Evolutionary conservation across 371 early-diverging fungal species (phyloP), one percentile per base, ranked within the genome.

Genomic region (Mortierella sp.): DNA sequence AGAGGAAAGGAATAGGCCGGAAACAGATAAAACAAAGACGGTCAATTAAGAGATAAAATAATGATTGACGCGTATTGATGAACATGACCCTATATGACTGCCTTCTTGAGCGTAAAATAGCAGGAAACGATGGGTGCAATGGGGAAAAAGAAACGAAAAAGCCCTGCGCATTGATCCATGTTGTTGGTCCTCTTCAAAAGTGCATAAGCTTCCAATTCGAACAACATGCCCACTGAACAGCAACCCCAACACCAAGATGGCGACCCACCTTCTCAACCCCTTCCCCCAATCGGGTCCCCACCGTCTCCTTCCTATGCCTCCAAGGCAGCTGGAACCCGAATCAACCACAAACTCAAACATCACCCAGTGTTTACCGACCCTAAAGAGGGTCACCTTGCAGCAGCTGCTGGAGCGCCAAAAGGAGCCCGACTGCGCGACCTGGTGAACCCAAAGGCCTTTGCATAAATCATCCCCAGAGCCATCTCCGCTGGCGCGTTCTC

Each of bases 221-320:
- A n/a, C 55, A 55, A 24, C 21, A 55, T 55, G 55, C 55, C 55
- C 3, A 55, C n/a, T n/a, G n/a, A 55, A 24, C n/a, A 55, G 55
- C n/a, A 55, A n/a, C 55, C 19, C n/a, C n/a, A n/a, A 24, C n/a
- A n/a, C 24, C 55, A 9, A 55, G 55, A n/a, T n/a, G n/a, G 55
- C n/a, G 55, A 55, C 55, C 55, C 55, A 55, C 55, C 55, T 9
- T 55, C 55, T 4, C 55, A 55, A 55, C 55, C 55, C 55, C 55
- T 55, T 0, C 55, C 55, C n/a, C 9, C 55, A 55, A 55, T 55
- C 55, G n/a, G 55, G n/a, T 55, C 55, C 24, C 55, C 55, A 21
- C 55, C 55, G 9, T 55, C 55, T 55, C 55, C 55, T n/a, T n/a
- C 55, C n/a, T 55, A 55, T n/a, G 55, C 55, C n/a, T 55, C 55